These are phyloP conservation scores for Yarrowia osloensis DNA, from an alignment of 805 yeast genomes.

Conservation along the genomic window DNA sequence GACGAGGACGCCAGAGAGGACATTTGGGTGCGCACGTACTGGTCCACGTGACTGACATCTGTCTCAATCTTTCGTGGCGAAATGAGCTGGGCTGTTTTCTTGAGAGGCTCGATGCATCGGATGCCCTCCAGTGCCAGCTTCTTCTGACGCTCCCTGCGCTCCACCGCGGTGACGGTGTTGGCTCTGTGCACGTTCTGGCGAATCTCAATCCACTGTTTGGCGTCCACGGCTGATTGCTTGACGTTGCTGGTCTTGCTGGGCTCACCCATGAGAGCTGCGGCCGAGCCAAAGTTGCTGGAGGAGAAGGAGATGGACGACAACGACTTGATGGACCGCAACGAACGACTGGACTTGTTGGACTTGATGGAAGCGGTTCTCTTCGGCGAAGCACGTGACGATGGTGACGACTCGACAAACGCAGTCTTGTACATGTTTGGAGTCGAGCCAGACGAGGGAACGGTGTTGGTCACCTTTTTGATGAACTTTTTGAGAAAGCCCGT, in stretches of 20 bases:
- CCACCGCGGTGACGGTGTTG: constrained; percentile 65
- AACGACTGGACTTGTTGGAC: neutral
- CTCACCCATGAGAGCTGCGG: neutral
- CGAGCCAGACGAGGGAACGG: neutral
- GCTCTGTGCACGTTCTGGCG: constrained; percentile 70
- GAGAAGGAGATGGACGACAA: constrained; percentile 32
- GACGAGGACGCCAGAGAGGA: constrained; percentile 10
- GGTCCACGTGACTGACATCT: constrained; percentile 13
- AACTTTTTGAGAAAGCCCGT: constrained; percentile 39
- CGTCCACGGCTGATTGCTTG: constrained; percentile 19
- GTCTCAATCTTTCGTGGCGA: constrained; percentile 15
- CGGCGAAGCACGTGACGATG: neutral
- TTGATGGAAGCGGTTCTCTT: constrained; percentile 12
- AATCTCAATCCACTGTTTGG: constrained; percentile 52
- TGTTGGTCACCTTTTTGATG: constrained; percentile 32
- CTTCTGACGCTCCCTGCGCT: constrained; percentile 64
- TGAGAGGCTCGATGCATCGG: constrained; percentile 12
- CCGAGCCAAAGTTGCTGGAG: neutral
- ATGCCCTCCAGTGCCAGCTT: constrained; percentile 38
- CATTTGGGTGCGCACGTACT: constrained; percentile 15
- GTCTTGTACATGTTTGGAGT: constrained; percentile 15
- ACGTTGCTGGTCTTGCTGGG: constrained; percentile 23
- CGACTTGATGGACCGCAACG: constrained; percentile 35
- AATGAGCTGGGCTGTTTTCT: constrained; percentile 1
- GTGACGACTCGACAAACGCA: constrained; percentile 3